Base-by-base conservation (phyloP, 805 yeast species). In the Teunomyces panamensis region DNA sequence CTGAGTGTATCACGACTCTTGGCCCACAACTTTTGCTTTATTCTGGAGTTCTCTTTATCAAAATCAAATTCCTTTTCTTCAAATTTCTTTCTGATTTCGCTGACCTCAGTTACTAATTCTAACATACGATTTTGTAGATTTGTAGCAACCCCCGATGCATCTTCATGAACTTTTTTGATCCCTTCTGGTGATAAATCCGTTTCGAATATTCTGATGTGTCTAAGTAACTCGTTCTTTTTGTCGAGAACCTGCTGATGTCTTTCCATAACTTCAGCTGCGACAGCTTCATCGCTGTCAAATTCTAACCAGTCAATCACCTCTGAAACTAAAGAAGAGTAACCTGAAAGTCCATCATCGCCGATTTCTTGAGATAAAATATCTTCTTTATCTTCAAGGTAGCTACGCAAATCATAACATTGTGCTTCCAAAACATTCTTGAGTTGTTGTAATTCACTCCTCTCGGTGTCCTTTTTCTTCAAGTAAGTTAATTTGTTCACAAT, bases 261-360 rank as follows among this genome's bases (percentile, higher is more conserved):
- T 8, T 47, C 57, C 39, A 57, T 46, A 9, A 71, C 50, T 5
- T 64, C 68, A 3, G 59, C 58, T 16, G 60, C 11, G 3, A 64
- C 52, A 1, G 87, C 78, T 17, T 68, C 71, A 46, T 79, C 86
- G 32, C 88, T 75, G 13, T 82, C 89, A 56, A 79, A 81, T 43
- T 89, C 96, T 33, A 89, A 68, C 96, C 96, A 89, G 49, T 85
- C 92, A 41, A 87, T 67, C 24, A 73, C 66, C 9, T 79, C 82
- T 11, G 69, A 48, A 4, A 85, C 78, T 5, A 69, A 51, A 0
- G 45, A 30, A 27, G 55, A 49, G 30, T 57, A 53, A 6, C 50
- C 53, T 9, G 46, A 52, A 24, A 79, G 50, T 33, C 73, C 67
- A 0, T 62, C 56, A 4, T 63, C 58, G 7, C 80, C 79, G 0